A percentile compares a stretch with the other conserved stretches of the same genome.
Evolutionary conservation across 1,139 yeast species (phyloP).

Genomic region (Pichia cactophila): DNA sequence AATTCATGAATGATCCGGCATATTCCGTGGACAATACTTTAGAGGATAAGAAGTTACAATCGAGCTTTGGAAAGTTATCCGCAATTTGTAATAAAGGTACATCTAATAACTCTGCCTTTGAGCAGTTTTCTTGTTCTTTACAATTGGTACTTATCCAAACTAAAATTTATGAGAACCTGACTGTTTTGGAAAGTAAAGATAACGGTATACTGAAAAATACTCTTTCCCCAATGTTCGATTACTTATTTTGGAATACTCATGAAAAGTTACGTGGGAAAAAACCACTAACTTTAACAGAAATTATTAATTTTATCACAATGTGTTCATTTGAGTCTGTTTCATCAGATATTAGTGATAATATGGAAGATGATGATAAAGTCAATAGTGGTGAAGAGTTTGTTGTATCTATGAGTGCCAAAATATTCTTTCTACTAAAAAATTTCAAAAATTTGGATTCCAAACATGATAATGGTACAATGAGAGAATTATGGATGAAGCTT

Average conservation of each 20-base stretch:
- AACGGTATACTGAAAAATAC: no score
- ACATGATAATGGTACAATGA: not conserved
- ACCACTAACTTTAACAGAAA: not conserved
- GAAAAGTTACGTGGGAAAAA: not conserved
- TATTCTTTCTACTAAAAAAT: not conserved
- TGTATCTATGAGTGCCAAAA: not conserved
- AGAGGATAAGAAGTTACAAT: constrained; percentile 2
- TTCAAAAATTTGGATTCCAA: not conserved
- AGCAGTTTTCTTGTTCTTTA: not conserved
- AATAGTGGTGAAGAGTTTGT: not conserved
- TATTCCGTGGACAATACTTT: not conserved
- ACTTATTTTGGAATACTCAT: not conserved
- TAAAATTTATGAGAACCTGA: no score
- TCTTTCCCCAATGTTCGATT: not conserved
- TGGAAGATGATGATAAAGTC: no score
- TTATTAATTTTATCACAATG: not conserved
- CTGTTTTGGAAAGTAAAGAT: no score
- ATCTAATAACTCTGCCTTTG: not conserved
- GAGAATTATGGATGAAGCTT: not conserved
- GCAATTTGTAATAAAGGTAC: not conserved
- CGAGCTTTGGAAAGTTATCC: constrained; percentile 10
- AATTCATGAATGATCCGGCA: not conserved
- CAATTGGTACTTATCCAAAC: not conserved
- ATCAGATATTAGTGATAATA: not conserved
- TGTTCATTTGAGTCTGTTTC: not conserved